Evolutionary conservation across 2,329 filamentous ascomycete species (phyloP).

Genomic region (Monosporascus sp.): DNA sequence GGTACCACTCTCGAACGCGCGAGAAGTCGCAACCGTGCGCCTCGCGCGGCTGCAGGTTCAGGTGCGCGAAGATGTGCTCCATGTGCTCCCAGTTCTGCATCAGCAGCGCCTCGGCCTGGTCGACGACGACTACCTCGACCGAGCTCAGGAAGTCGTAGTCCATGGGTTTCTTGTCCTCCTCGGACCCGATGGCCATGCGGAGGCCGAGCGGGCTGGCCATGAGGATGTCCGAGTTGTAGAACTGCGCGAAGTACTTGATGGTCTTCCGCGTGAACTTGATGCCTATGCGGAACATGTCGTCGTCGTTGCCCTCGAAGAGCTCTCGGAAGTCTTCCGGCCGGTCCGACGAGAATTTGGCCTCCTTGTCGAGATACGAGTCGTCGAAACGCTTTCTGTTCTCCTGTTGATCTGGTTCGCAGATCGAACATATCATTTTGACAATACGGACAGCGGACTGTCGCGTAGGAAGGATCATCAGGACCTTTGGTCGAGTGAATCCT

Average conservation of each 20-base stretch:
- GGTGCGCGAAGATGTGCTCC: constrained; percentile 82
- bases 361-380: constrained; percentile 69
- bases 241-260: constrained; percentile 88
- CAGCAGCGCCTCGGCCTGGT: constrained; percentile 86
- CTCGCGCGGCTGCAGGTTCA: constrained; percentile 86
- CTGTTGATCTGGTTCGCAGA: constrained; percentile 82
- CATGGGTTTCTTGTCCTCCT: constrained; percentile 60
- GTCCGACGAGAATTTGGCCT: constrained; percentile 63
- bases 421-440: constrained; percentile 67
- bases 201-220: constrained; percentile 86
- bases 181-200: constrained; percentile 81
- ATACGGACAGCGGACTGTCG: constrained; percentile 77
- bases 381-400: constrained; percentile 93
- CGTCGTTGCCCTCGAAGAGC: constrained; percentile 89
- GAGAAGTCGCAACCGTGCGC: constrained; percentile 91
- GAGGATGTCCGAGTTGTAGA: constrained; percentile 95
- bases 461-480: constrained; percentile 85
- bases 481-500: constrained; percentile 91
- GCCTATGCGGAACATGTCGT: constrained; percentile 95
- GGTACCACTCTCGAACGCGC: constrained; percentile 83
- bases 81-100: constrained; percentile 99
- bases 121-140: constrained; percentile 83
- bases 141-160: constrained; percentile 92
- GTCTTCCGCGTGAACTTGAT: constrained; percentile 96
- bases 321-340: constrained; percentile 84